Evolutionary conservation across 306 rosid genomes (phyloP).

Genomic region (Prinsepia uniflora): DNA sequence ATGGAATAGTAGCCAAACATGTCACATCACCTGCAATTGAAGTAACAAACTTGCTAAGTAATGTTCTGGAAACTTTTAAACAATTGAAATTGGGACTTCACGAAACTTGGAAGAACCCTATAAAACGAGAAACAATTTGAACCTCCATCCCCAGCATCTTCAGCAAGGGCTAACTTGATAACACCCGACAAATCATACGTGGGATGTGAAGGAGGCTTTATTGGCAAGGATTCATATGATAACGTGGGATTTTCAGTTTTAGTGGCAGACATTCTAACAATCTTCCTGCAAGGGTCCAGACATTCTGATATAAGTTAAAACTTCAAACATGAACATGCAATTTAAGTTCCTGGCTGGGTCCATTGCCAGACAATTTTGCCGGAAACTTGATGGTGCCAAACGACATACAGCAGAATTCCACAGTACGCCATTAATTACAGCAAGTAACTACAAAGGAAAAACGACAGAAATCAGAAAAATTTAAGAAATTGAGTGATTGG

Average conservation of each 20-base stretch:
- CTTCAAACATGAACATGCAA: neutral
- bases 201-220: slow-evolving; percentile 83
- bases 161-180: slow-evolving; percentile 75
- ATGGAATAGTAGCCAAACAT: slow-evolving; percentile 74
- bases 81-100: neutral
- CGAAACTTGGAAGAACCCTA: neutral
- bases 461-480: neutral
- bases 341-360: neutral
- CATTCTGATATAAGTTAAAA: neutral
- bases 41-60: slow-evolving; percentile 14
- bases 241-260: slow-evolving; percentile 26
- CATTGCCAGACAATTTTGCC: neutral
- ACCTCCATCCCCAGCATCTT: slow-evolving; percentile 84
- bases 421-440: neutral
- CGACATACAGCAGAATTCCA: neutral
- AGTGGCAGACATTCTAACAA: slow-evolving; percentile 50
- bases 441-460: neutral
- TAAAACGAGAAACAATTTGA: slow-evolving; percentile 16
- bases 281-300: slow-evolving; percentile 34
- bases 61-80: neutral
- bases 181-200: slow-evolving; percentile 74
- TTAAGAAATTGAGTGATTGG: neutral
- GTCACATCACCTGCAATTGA: slow-evolving; percentile 72
- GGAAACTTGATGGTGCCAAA: neutral
- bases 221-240: slow-evolving; percentile 42